Base-by-base conservation (phyloP, 176 grass and related monocot genomes). In the Juncus effusus region DNA sequence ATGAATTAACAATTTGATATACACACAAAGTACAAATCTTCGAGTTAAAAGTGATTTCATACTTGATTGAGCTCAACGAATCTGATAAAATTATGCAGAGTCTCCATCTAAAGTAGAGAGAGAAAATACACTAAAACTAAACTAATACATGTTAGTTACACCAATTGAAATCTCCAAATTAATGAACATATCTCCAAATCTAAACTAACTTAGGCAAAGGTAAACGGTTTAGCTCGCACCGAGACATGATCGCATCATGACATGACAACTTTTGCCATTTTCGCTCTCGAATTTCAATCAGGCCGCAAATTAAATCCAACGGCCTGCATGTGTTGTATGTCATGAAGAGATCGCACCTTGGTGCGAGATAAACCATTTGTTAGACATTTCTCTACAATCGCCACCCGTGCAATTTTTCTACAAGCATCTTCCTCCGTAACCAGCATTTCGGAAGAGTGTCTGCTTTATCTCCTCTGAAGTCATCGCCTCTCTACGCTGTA, bases 381-480 rank as follows among this genome's bases (percentile, higher is more conserved):
- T 45, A n/a, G 52, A 37, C 69, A 60, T 59, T 60, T 72, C 16
- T 72, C 74, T 56, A 54, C 82, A 64, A 59, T 70, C 6, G 7
- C 56, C 41, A 15, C 76, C n/a, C 72, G 42, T 38, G 8, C 82
- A 2, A 12, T 51, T 37, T 58, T 56, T 88, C 84, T 91, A 97
- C 93, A 97, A 89, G 74, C 93, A 97, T 63, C 93, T 81, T 13
- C 82, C 93, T 35, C 85, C 88, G 5, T 92, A 92, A 59, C 93
- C 93, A 16, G 93, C 87, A 69, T 89, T 97, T 82, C 82, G 87
- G 42, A 89, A 84, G 16, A 97, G 85, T 71, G 87, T 86, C 76
- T 89, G 93, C 82, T 97, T 89, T 52, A 92, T 78, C 63, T 77
- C 72, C n/a, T 97, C 93, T 5, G 80, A 65, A 40, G 71, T 86